Evolutionary conservation across 768 basidiomycete species (phyloP), one percentile per base, ranked within the genome.

Genomic region (Mycena galopus): DNA sequence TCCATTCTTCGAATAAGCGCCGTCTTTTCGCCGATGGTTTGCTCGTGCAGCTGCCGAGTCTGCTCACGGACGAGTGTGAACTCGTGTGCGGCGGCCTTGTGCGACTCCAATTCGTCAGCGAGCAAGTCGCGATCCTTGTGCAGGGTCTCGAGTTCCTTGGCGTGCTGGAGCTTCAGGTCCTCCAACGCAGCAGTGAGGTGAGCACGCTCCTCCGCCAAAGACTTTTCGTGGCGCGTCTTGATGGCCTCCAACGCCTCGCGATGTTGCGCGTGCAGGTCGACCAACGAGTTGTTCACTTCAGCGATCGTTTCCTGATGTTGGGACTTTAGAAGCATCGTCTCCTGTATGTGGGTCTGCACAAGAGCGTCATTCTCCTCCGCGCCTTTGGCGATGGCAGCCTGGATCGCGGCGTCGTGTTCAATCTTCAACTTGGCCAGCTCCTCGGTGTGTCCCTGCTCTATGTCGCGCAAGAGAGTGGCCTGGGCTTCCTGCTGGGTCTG

Each of bases 21-120:
- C 3, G 83, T 75, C 78, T 93, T 93, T 77, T 91, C 86, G 27
- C 81, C 80, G 35, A 93, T 64, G 2, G 85, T 83, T 39, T 82
- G 79, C 71, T 89, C 88, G 65, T 90, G 87, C 39, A 74, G 78
- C 63, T 84, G 77, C 10, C 80, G 82, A 25, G 80, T 74, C 76
- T 86, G 83, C 69, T 86, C 88, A 72, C 79, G 88, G 30, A 86
- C 69, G 27, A 84, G 72, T 19, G 88, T 84, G 63, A 91, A 86
- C 76, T 84, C 91, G 67, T 87, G 84, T 7, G 86, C 83, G 12
- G 87, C 85, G 50, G 79, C 84, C 77, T 91, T 92, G 78, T 90
- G 83, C 11, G 88, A 84, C 75, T 91, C 89, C 17, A 94, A 80
- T 78, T 95, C 91, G 71, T 90, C 80, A 10, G 84, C 77, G 35